phyloP scores from a whole-genome alignment of 2,329 filamentous ascomycete species.

The Sporothrix luriei region DNA sequence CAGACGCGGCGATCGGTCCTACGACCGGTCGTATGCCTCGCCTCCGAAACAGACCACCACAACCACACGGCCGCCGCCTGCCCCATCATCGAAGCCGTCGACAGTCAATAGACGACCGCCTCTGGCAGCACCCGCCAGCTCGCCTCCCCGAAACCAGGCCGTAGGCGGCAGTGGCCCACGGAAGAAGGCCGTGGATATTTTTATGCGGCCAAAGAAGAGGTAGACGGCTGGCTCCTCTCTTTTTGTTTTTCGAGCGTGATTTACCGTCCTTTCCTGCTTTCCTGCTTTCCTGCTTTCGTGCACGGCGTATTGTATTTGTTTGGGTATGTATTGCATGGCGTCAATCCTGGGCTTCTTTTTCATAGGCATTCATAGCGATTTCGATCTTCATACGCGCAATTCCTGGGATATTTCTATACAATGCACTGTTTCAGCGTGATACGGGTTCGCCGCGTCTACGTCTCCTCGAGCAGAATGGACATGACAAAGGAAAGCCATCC shows the following conservation, averaged over 20 bases:
- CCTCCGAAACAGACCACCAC: not conserved
- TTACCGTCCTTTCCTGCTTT: too few species aligned
- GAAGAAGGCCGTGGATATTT: conserved; percentile 56
- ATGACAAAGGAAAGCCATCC: not conserved
- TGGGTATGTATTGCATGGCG: too few species aligned
- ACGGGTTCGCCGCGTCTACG: too few species aligned
- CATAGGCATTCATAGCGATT: not conserved
- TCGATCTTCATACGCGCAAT: not conserved
- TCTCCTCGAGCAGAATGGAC: not conserved
- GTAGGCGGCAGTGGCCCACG: conserved; percentile 21
- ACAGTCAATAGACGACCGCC: not conserved
- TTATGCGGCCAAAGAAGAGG: conserved; percentile 53
- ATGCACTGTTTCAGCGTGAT: not conserved
- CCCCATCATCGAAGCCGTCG: not conserved
- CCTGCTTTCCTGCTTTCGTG: not conserved
- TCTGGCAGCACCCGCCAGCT: not conserved
- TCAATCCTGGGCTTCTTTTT: too few species aligned
- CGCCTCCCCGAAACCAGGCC: not conserved
- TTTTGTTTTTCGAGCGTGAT: not conserved
- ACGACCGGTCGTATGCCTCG: not conserved
- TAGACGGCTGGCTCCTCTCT: not conserved
- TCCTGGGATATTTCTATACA: not conserved
- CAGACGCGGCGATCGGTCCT: not conserved
- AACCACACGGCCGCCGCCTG: not conserved
- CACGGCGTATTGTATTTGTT: too few species aligned